These are phyloP conservation scores for Claviceps quebecensis DNA, from an alignment of 2,329 filamentous ascomycete genomes.

Conservation along the genomic window DNA sequence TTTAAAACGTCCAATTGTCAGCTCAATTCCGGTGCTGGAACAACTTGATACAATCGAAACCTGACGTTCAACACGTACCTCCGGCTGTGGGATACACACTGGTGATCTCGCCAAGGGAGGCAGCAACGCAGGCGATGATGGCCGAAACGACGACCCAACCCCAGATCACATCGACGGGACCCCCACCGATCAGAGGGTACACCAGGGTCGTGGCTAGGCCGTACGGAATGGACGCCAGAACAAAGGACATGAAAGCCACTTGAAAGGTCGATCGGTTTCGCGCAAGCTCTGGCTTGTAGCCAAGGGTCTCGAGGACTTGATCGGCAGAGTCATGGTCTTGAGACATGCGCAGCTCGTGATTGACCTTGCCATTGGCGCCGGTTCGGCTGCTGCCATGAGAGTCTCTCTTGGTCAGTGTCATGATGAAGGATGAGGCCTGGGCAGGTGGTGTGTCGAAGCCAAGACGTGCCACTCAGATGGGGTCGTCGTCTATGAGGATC, in stretches of 20 bases:
- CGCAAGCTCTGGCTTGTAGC: conserved; percentile 51
- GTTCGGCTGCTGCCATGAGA: conserved; percentile 8
- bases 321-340: conserved; percentile 35
- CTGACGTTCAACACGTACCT: conserved; percentile 26
- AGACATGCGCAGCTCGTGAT: conserved; percentile 12
- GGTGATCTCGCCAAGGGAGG: conserved; percentile 60
- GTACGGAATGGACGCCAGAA: conserved; percentile 61
- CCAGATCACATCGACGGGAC: conserved; percentile 58
- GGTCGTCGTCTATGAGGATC: background rate
- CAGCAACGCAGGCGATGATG: conserved; percentile 57
- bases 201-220: conserved; percentile 56
- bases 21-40: no score
- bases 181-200: conserved; percentile 53
- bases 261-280: conserved; percentile 54
- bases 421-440: background rate
- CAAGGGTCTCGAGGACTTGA: conserved; percentile 47
- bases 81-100: conserved; percentile 65
- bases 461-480: no score
- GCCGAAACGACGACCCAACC: conserved; percentile 55
- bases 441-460: background rate
- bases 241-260: conserved; percentile 64
- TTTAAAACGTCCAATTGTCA: conserved; percentile 5
- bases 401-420: conserved; percentile 12
- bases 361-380: conserved; percentile 15
- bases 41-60: background rate